Conservation (phyloP, 1,284 basidiomycete genomes). For the Amylostereum areolatum region DNA sequence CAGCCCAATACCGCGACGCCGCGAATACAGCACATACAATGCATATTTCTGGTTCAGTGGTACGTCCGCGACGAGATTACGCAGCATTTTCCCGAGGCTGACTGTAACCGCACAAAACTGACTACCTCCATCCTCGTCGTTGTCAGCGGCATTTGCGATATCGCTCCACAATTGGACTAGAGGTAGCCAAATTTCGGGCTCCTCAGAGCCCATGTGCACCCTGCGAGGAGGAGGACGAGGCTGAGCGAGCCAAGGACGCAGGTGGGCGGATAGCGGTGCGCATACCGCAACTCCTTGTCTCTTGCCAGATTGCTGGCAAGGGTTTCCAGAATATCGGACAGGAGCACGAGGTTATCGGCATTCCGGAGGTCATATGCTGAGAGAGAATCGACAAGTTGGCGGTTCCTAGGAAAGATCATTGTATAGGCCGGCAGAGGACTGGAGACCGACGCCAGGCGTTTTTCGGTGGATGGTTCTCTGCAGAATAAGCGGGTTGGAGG, state of each 20-base stretch:
- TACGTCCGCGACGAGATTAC: constrained; percentile 69
- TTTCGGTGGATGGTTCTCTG: too few relatives aligned
- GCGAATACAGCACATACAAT: constrained; percentile 45
- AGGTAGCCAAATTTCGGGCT: constrained; percentile 46
- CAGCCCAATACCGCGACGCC: background rate
- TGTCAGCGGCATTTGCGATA: constrained; percentile 35
- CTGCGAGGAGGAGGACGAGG: constrained; percentile 22
- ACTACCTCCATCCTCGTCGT: constrained; percentile 19
- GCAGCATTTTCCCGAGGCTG: constrained; percentile 64
- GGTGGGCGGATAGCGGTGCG: too few relatives aligned
- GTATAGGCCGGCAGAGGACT: background rate
- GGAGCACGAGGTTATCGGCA: too few relatives aligned
- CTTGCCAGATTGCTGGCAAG: too few relatives aligned
- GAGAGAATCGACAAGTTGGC: too few relatives aligned
- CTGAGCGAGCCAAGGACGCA: too few relatives aligned
- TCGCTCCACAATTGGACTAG: constrained; percentile 51
- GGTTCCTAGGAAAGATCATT: background rate
- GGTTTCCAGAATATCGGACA: too few relatives aligned
- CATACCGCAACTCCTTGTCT: too few relatives aligned
- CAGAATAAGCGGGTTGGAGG: too few relatives aligned
- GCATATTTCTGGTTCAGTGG: constrained; percentile 57
- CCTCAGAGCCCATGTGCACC: constrained; percentile 34
- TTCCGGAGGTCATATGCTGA: too few relatives aligned
- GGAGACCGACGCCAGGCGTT: too few relatives aligned
- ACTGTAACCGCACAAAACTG: constrained; percentile 29